Base-by-base conservation (phyloP, 768 basidiomycete species). In the Sistotremastrum niveocremeum region DNA sequence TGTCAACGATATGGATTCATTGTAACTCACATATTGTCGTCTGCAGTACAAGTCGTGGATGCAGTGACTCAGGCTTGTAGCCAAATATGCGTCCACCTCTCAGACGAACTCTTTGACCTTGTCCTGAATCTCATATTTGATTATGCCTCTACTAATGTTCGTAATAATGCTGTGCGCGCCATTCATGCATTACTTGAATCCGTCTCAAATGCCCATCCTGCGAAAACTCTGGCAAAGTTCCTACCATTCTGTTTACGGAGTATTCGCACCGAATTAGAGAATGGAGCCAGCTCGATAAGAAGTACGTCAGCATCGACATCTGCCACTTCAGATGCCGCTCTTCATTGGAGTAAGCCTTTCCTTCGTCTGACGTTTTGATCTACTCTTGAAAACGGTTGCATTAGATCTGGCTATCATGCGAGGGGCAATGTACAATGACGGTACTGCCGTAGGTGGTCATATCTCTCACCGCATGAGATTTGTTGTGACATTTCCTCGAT, bases 111-210 rank as follows among this genome's bases (percentile, higher is more conserved):
- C 41, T 93, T 93, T 58, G 84, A 87, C 56, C 74, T 89, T 42
- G 83, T 87, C 8, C 67, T 97, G 52, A 83, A 84, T 52, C 69
- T 94, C 39, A 79, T 91, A 37, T 83, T 71, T 54, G 79, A 91
- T 45, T 94, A 95, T 57, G 84, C 79, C 1, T 86, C 83, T n/a
- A 79, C 84, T 2, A 90, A 89, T 52, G 82, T 83, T 3, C 86
- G 88, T 55, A 80, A 87, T 37, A 97, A 95, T 60, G 77, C 87
- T n/a, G 86, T 93, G 43, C 72, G 81, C 49, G 85, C 83, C 3
- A 83, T 91, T 30, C 85, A 89, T 54, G 81, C 87, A 52, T 68
- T 95, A 4, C 82, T 91, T 34, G 79, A 84, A 62, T 86, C 84
- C 56, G 74, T 93, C 28, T 82, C 88, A 4, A 84, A 87, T 48